Percentiles rank a stretch among this genome's conserved stretches.
Conservation (phyloP, 2,329 filamentous ascomycete species). For the Stagonosporopsis rhizophila region DNA sequence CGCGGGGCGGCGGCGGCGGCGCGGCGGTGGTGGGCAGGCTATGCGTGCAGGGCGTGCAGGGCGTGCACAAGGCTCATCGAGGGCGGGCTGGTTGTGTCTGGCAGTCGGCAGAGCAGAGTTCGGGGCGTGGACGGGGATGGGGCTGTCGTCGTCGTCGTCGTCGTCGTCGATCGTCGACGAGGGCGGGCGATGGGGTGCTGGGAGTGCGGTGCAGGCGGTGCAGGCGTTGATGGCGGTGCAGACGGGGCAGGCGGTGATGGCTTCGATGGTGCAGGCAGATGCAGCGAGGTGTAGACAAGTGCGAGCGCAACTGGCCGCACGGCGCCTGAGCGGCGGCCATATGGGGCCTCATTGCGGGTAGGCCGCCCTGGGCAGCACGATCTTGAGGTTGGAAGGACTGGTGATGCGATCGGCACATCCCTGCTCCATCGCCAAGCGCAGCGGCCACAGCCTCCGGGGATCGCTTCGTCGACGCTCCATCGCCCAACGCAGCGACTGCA, state of each 20-base stretch:
- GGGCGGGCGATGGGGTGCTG: background rate
- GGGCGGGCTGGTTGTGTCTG: background rate
- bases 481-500: background rate
- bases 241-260: too few species aligned
- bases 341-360: background rate
- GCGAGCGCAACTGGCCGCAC: background rate
- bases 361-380: conserved; percentile 5
- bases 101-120: background rate
- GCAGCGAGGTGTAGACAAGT: background rate
- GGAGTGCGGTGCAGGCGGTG: background rate
- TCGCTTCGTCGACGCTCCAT: background rate
- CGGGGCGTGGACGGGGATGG: background rate
- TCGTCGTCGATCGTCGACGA: background rate
- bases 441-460: background rate
- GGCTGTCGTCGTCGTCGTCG: background rate
- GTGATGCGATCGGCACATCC: conserved; percentile 12
- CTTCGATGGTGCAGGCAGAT: background rate
- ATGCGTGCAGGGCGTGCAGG: conserved; percentile 21
- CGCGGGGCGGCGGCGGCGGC: background rate
- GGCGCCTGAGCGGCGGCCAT: conserved; percentile 2
- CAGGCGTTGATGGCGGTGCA: too few species aligned
- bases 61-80: conserved; percentile 17
- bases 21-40: conserved; percentile 1
- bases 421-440: conserved; percentile 3
- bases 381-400: conserved; percentile 14